A percentile compares a stretch with the other conserved stretches of the same genome.
Conservation (phyloP, 2,329 filamentous ascomycete species). For the Beauveria brongniartii region DNA sequence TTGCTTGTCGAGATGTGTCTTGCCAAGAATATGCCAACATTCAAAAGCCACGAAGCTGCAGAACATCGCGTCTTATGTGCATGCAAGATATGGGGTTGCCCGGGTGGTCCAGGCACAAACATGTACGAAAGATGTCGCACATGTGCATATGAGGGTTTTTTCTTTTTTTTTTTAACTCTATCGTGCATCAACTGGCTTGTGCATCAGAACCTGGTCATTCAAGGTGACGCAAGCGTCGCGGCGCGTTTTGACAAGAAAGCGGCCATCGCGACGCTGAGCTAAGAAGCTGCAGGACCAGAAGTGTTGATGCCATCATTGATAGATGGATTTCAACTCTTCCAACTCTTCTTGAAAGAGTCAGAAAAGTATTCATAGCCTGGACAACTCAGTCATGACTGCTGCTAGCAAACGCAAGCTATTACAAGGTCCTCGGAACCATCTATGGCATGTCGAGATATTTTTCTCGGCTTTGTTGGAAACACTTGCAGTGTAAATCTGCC, state of each 20-base stretch:
- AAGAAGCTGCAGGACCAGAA: too few species aligned
- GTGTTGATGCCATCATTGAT: neutral
- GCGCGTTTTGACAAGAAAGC: too few species aligned
- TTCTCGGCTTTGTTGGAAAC: neutral
- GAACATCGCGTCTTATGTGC: neutral
- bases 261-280: too few species aligned
- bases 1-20: neutral
- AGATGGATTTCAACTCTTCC: constrained; percentile 30
- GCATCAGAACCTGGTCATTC: neutral
- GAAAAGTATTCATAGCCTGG: constrained; percentile 51
- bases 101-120: neutral
- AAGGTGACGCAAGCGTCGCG: neutral
- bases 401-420: constrained; percentile 39
- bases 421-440: constrained; percentile 16
- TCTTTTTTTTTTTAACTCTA: neutral
- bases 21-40: neutral
- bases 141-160: neutral
- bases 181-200: neutral
- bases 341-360: constrained; percentile 45
- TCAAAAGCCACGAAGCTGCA: neutral
- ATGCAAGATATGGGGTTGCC: neutral
- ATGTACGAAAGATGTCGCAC: neutral
- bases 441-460: neutral
- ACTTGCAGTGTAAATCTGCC: constrained; percentile 16
- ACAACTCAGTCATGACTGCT: constrained; percentile 43